Percentiles rank a stretch among this genome's conserved stretches.
Evolutionary conservation across 139 green algal genomes (phyloP).

Genomic region (Picochlorum sp.): DNA sequence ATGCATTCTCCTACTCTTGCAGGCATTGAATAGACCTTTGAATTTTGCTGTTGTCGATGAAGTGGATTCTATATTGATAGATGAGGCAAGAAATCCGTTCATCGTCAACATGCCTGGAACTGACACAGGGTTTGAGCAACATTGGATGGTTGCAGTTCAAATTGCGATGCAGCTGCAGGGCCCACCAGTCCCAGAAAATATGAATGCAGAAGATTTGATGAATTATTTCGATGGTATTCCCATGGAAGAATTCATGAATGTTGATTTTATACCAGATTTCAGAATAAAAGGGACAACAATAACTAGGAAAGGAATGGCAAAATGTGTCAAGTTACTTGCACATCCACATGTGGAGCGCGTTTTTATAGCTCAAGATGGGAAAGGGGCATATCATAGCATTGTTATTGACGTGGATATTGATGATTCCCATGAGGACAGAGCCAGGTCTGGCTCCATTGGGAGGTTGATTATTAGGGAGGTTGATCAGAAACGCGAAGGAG

Average conservation of each 20-base stretch:
- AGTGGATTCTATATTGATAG: slow-evolving; percentile 73
- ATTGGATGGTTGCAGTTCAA: slow-evolving; percentile 31
- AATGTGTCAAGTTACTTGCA: slow-evolving; percentile 8
- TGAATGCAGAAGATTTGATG: not conserved
- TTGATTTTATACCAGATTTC: slow-evolving; percentile 28
- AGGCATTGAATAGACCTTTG: slow-evolving; percentile 44
- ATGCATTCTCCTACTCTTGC: not conserved
- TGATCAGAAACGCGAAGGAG: not conserved
- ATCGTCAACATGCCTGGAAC: slow-evolving; percentile 30
- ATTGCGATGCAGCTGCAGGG: slow-evolving; percentile 9
- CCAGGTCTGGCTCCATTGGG: too few relatives aligned
- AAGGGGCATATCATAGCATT: not conserved
- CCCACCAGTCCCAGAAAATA: slow-evolving; percentile 1
- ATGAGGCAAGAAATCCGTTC: slow-evolving; percentile 61
- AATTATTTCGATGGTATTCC: not conserved
- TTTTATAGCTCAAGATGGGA: not conserved
- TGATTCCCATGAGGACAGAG: too few relatives aligned
- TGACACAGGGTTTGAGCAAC: not conserved
- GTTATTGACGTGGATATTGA: too few relatives aligned
- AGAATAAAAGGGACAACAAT: slow-evolving; percentile 21
- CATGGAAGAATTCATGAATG: slow-evolving; percentile 1
- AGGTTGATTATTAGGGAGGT: not conserved
- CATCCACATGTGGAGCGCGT: not conserved
- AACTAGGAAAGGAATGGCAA: slow-evolving; percentile 29
- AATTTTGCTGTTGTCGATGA: slow-evolving; percentile 82